These are phyloP conservation scores for Phytophthora podocarpi DNA, from an alignment of 352 stramenopile species.

Conservation along the genomic window DNA sequence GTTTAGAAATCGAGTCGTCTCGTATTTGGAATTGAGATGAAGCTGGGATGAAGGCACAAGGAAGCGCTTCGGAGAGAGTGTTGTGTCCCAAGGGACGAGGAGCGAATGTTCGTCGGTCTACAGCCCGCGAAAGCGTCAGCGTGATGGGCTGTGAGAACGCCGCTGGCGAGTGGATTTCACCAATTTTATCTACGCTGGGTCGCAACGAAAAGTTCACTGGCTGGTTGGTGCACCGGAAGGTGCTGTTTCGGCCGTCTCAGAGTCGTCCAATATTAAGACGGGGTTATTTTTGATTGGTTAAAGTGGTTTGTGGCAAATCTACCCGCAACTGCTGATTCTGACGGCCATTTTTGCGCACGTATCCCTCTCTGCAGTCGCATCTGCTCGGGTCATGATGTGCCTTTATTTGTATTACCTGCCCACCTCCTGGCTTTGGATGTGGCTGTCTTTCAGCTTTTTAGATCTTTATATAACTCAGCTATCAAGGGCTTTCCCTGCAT, in stretches of 20 bases:
- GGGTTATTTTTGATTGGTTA: background rate
- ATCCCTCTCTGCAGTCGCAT: background rate
- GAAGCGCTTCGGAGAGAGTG: background rate
- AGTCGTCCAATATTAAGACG: background rate
- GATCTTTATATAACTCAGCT: background rate
- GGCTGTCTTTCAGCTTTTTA: background rate
- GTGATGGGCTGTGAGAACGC: too few relatives aligned
- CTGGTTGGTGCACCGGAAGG: background rate
- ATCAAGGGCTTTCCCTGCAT: background rate
- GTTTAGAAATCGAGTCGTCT: background rate
- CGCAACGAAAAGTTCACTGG: background rate
- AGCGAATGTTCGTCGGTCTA: background rate
- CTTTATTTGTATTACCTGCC: constrained; percentile 2
- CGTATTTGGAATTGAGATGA: constrained; percentile 10
- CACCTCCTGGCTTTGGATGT: constrained; percentile 1
- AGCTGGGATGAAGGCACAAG: background rate
- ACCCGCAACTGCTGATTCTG: constrained; percentile 1
- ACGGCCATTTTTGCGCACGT: background rate
- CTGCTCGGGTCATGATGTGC: background rate
- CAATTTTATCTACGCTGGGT: constrained; percentile 1
- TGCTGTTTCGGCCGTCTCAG: background rate
- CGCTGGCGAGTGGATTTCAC: background rate
- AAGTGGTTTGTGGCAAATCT: background rate
- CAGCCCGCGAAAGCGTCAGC: constrained; percentile 1
- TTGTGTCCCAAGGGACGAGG: background rate